Evolutionary conservation across 768 basidiomycete genomes (phyloP).

Genomic region (Boletales sp.): DNA sequence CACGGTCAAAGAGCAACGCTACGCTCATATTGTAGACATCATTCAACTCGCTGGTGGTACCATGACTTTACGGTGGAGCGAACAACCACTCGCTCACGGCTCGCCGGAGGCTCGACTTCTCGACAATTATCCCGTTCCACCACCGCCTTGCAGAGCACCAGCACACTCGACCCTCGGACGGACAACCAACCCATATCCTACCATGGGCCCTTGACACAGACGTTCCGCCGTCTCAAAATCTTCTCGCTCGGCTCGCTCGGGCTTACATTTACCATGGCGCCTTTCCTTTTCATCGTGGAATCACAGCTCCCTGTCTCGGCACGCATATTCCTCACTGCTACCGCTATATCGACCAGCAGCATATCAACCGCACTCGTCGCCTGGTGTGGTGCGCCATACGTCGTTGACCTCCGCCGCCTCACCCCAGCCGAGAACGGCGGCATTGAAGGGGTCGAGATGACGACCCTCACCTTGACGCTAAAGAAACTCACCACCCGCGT

Average conservation of each 20-base stretch:
- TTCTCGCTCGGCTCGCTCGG: slow-evolving; percentile 80
- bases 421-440: slow-evolving; percentile 40
- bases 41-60: slow-evolving; percentile 1
- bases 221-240: slow-evolving; percentile 75
- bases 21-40: slow-evolving; percentile 3
- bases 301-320: slow-evolving; percentile 70
- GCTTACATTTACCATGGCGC: slow-evolving; percentile 64
- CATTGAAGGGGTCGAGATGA: slow-evolving; percentile 62
- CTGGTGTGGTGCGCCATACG: slow-evolving; percentile 72
- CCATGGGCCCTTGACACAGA: slow-evolving; percentile 64
- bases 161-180: not conserved
- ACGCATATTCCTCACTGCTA: slow-evolving; percentile 60
- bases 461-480: slow-evolving; percentile 60
- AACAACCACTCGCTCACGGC: not conserved
- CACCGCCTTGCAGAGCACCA: not conserved
- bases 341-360: slow-evolving; percentile 69
- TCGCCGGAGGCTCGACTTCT: not conserved
- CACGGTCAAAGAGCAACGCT: slow-evolving; percentile 9
- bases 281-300: slow-evolving; percentile 81
- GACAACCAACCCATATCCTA: slow-evolving; percentile 39
- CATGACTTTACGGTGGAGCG: not conserved
- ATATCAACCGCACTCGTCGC: slow-evolving; percentile 73
- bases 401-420: slow-evolving; percentile 55
- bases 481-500: slow-evolving; percentile 62
- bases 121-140: slow-evolving; percentile 15